Percentiles rank a stretch among this genome's conserved stretches.
Evolutionary conservation across 306 rosid genomes (phyloP).

Genomic region (Trifolium repens): DNA sequence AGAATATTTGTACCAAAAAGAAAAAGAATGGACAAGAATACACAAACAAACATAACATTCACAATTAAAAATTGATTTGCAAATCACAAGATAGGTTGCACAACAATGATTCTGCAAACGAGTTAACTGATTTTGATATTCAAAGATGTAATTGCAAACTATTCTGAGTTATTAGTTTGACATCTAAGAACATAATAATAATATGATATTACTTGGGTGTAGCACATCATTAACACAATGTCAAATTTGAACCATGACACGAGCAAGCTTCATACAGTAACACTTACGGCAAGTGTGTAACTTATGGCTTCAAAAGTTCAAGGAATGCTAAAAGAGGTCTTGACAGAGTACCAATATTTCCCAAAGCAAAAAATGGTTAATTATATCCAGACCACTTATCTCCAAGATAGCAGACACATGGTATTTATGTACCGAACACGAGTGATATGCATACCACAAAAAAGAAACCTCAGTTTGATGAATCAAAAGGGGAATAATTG

Average conservation of each 20-base stretch:
- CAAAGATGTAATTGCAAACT: not conserved
- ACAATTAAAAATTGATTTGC: not conserved
- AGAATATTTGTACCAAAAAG: not conserved
- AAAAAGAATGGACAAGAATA: not conserved
- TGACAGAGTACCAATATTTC: constrained; percentile 10
- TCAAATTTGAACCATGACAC: constrained; percentile 10
- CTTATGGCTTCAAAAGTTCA: constrained; percentile 10
- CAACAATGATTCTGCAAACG: not conserved
- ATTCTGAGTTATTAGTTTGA: not conserved
- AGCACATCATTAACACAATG: not conserved
- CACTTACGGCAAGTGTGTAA: not conserved
- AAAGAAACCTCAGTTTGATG: constrained; percentile 1
- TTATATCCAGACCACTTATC: constrained; percentile 22
- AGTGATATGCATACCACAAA: constrained; percentile 32
- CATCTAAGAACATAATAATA: constrained; percentile 22
- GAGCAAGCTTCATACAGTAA: constrained; percentile 13
- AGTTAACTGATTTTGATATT: not conserved
- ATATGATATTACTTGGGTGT: constrained; percentile 25
- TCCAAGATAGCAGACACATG: constrained; percentile 1
- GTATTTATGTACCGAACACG: constrained; percentile 20
- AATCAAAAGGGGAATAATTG: constrained; percentile 8
- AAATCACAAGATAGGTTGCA: not conserved
- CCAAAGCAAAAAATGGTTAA: not conserved
- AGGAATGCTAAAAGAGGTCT: constrained; percentile 3
- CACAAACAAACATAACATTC: not conserved